Evolutionary conservation across 495 filamentous ascomycete species (phyloP).

Genomic region (Mytilinidion resinicola): DNA sequence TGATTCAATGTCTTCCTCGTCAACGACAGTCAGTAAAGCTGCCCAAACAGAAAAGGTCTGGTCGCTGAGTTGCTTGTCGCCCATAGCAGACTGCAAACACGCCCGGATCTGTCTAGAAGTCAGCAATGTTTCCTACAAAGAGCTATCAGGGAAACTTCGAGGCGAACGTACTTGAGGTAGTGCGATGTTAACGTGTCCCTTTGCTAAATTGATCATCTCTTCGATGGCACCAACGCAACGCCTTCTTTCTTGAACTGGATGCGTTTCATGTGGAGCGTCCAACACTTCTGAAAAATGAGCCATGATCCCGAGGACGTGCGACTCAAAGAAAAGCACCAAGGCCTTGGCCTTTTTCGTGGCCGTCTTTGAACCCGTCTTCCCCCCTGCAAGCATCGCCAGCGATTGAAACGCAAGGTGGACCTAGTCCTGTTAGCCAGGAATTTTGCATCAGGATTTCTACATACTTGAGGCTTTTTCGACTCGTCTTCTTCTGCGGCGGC

Average conservation of each 20-base stretch:
- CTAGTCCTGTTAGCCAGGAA: constrained; percentile 34
- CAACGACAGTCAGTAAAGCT: constrained; percentile 63
- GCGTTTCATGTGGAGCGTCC: constrained; percentile 57
- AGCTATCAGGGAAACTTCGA: not conserved
- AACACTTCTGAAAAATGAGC: constrained; percentile 73
- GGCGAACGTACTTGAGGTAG: constrained; percentile 68
- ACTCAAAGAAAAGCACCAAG: constrained; percentile 74
- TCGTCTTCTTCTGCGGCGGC: constrained; percentile 63
- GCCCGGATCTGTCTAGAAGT: constrained; percentile 60
- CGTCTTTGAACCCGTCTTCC: constrained; percentile 44
- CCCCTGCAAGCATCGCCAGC: constrained; percentile 58
- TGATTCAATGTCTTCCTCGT: constrained; percentile 68
- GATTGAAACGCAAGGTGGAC: constrained; percentile 58
- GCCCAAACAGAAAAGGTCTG: constrained; percentile 80
- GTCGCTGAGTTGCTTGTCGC: constrained; percentile 62
- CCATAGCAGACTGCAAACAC: constrained; percentile 77
- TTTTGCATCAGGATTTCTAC: constrained; percentile 1
- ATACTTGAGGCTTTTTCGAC: constrained; percentile 52
- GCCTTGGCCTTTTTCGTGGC: constrained; percentile 48
- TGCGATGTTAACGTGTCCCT: constrained; percentile 63
- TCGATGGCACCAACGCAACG: constrained; percentile 75
- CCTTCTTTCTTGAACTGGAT: constrained; percentile 56
- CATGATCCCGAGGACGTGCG: constrained; percentile 83
- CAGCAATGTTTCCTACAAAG: not conserved
- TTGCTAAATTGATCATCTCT: constrained; percentile 75